Evolutionary conservation across 2,329 filamentous ascomycete genomes (phyloP).

Genomic region (Paecilomyces sp.): DNA sequence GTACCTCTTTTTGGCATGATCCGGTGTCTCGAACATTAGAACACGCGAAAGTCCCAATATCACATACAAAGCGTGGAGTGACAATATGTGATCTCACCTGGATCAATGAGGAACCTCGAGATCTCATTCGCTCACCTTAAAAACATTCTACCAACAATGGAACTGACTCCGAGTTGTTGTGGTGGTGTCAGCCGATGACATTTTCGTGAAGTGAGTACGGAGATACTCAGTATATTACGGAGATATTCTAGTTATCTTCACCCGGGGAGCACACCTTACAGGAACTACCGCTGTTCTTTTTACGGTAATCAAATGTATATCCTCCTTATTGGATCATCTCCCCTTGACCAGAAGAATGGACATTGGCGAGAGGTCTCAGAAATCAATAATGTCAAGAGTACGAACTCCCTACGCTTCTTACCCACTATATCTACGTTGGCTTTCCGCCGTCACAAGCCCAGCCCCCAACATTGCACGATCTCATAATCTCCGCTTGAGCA

Average conservation of each 20-base stretch:
- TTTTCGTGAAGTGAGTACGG: not conserved
- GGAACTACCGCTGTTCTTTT: not conserved
- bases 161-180: not conserved
- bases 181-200: not conserved
- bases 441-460: not conserved
- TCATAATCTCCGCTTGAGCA: not conserved
- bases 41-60: not conserved
- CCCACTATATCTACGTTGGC: not conserved
- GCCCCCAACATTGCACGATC: not conserved
- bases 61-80: not conserved
- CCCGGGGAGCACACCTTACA: not conserved
- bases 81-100: not conserved
- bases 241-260: too few relatives aligned
- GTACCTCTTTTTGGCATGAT: not conserved
- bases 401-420: not conserved
- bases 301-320: not conserved
- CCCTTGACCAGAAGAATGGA: not conserved
- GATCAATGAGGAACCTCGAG: not conserved
- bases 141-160: not conserved
- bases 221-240: not conserved
- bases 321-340: not conserved
- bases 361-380: not conserved
- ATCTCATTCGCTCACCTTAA: not conserved
- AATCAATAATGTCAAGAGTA: not conserved
- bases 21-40: not conserved